Evolutionary conservation across 1,139 yeast species (phyloP).

Genomic region (Nematodospora anomalae): DNA sequence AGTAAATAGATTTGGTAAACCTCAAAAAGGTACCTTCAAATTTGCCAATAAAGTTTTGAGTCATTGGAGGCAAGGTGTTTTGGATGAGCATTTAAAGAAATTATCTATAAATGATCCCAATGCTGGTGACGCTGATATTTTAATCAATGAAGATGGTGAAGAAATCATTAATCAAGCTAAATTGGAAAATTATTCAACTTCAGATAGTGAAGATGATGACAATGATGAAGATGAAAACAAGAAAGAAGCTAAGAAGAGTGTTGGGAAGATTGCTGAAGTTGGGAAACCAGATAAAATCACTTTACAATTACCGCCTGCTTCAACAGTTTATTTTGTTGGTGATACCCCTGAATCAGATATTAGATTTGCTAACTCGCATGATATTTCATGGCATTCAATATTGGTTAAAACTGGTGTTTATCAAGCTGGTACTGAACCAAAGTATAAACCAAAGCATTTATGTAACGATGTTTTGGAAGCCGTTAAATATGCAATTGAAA

Average conservation of each 20-base stretch:
- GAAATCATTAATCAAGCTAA: slow-evolving; percentile 47
- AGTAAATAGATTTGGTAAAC: slow-evolving; percentile 80
- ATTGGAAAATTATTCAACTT: slow-evolving; percentile 37
- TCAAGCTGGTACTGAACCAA: slow-evolving; percentile 75
- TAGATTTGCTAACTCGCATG: slow-evolving; percentile 84
- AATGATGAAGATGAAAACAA: slow-evolving; percentile 16
- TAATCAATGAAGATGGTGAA: slow-evolving; percentile 49
- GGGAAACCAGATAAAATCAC: slow-evolving; percentile 40
- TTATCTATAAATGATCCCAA: slow-evolving; percentile 46
- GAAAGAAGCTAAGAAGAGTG: slow-evolving; percentile 15
- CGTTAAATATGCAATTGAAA: slow-evolving; percentile 76
- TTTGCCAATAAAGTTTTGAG: slow-evolving; percentile 75
- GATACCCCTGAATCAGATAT: slow-evolving; percentile 93
- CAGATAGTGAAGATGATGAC: slow-evolving; percentile 34
- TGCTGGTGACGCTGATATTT: slow-evolving; percentile 48
- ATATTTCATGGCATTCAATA: slow-evolving; percentile 79
- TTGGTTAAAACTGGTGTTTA: slow-evolving; percentile 87
- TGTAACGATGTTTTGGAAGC: slow-evolving; percentile 79
- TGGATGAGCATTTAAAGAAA: slow-evolving; percentile 69
- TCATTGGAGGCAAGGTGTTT: slow-evolving; percentile 74
- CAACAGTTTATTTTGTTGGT: slow-evolving; percentile 85
- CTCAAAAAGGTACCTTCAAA: slow-evolving; percentile 79
- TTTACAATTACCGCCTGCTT: slow-evolving; percentile 74
- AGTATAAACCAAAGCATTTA: slow-evolving; percentile 71
- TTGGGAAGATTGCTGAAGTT: slow-evolving; percentile 32